Percentiles rank a stretch among this genome's conserved stretches.
Evolutionary conservation across 768 basidiomycete genomes (phyloP).

Genomic region (Coprinopsis sp.): DNA sequence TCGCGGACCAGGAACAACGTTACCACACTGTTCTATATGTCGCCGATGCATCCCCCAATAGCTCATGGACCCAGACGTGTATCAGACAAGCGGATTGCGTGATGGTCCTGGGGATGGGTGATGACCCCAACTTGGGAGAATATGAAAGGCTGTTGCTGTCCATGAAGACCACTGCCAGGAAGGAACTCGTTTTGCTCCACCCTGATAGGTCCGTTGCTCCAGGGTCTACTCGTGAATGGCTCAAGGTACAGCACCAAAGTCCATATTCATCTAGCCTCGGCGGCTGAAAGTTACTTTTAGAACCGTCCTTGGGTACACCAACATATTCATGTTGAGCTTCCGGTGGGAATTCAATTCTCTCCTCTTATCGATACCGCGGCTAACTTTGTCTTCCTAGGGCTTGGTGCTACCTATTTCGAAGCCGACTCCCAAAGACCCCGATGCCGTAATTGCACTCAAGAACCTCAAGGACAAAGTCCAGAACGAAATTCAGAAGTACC

Average conservation of each 20-base stretch:
- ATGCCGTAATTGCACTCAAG: conserved; percentile 83
- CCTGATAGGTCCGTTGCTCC: conserved; percentile 84
- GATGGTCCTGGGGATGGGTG: conserved; percentile 91
- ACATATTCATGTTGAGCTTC: conserved; percentile 91
- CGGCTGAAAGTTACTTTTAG: conserved; percentile 34
- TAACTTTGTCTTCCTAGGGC: conserved; percentile 44
- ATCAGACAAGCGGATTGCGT: conserved; percentile 96
- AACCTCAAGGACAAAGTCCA: conserved; percentile 92
- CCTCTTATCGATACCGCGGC: conserved; percentile 6
- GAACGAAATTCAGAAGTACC: conserved; percentile 82
- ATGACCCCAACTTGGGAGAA: conserved; percentile 87
- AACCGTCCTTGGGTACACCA: conserved; percentile 95
- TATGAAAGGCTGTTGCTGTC: conserved; percentile 91
- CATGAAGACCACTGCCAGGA: conserved; percentile 97
- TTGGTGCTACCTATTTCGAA: conserved; percentile 65
- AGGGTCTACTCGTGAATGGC: conserved; percentile 93
- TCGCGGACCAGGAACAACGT: conserved; percentile 92
- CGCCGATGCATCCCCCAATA: conserved; percentile 90
- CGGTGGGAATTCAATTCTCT: conserved; percentile 35
- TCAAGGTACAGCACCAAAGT: conserved; percentile 54
- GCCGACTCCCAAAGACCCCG: conserved; percentile 70
- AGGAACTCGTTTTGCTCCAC: conserved; percentile 92
- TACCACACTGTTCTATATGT: conserved; percentile 94
- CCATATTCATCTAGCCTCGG: background rate
- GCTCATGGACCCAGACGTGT: conserved; percentile 97